Base-by-base conservation (phyloP, 495 filamentous ascomycete species). In the Penicillium longicatenatum region DNA sequence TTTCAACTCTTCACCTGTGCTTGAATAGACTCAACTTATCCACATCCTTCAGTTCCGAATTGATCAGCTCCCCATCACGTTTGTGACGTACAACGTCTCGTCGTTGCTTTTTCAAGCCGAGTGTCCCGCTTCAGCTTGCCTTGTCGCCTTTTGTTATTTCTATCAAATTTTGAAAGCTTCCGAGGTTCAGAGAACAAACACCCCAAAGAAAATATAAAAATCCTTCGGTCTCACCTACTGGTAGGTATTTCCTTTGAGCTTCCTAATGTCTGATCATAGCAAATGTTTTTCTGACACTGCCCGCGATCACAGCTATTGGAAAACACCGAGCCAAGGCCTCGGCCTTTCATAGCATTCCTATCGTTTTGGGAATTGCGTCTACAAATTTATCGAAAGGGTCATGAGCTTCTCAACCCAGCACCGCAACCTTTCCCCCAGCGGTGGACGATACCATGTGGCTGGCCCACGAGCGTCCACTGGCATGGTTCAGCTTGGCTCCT, bases 401-500 rank as follows among this genome's bases (percentile, higher is more conserved):
- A 67, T 67, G 65, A 37, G 51, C 12, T 59, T 49, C 45, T 62
- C 65, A 26, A 61, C 22, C 31, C 51, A 64, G 48, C 49, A 68
- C 35, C 67, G 67, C 10, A 60, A 33, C 33, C 47, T 70, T 12
- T 79, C 78, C 26, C 75, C 77, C 9, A 61, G 60, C 21, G 67
- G 64, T 51, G 66, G 67, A 37, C 70, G 75, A 29, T 50, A 63
- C 26, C 49, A 58, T 52, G 37, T 75, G 57, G 57, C 65, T 20
- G 76, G 79, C 46, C 73, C 78, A 68, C 71, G 78, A 20, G 75
- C 78, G 17, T 81, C 78, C 14, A 81, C 78, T n/a, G 78, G 77
- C 24, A 79, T 70, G 33, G 69, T 81, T 35, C 65, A 71, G 50
- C 62, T 75, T 20, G 69, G 57, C 45, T 70, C 76, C 1, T 70